These are phyloP conservation scores for Solanum phureja DNA, from an alignment of 257 asterid genomes.

Conservation along the genomic window DNA sequence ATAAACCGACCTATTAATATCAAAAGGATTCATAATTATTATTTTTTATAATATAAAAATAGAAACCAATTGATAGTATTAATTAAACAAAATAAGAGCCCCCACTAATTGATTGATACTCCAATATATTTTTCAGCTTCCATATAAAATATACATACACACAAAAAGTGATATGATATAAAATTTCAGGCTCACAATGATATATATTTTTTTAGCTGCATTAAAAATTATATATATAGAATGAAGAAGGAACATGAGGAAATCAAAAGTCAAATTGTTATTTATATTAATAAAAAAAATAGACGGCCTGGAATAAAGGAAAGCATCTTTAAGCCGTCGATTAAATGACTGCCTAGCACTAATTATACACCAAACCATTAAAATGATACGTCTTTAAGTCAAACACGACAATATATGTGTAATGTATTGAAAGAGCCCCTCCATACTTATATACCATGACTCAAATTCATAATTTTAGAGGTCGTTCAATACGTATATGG, in stretches of 20 bases:
- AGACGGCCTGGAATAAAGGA: background rate
- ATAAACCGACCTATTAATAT: background rate
- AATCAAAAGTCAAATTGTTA: background rate
- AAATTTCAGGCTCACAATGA: background rate
- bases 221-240: background rate
- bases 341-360: background rate
- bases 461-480: too few relatives aligned
- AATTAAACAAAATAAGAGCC: background rate
- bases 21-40: background rate
- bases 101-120: background rate
- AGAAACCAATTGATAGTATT: background rate
- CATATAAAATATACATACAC: background rate
- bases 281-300: background rate
- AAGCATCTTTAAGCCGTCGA: background rate
- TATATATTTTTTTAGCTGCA: constrained; percentile 1
- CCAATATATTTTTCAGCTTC: background rate
- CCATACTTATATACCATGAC: background rate
- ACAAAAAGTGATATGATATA: background rate
- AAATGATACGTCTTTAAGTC: background rate
- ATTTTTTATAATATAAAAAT: background rate
- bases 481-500: too few relatives aligned
- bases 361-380: background rate
- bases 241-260: background rate
- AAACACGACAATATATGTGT: background rate
- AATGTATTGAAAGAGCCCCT: background rate